phyloP scores from a whole-genome alignment of 2,329 filamentous ascomycete genomes.

The Thermoascus crustaceus region DNA sequence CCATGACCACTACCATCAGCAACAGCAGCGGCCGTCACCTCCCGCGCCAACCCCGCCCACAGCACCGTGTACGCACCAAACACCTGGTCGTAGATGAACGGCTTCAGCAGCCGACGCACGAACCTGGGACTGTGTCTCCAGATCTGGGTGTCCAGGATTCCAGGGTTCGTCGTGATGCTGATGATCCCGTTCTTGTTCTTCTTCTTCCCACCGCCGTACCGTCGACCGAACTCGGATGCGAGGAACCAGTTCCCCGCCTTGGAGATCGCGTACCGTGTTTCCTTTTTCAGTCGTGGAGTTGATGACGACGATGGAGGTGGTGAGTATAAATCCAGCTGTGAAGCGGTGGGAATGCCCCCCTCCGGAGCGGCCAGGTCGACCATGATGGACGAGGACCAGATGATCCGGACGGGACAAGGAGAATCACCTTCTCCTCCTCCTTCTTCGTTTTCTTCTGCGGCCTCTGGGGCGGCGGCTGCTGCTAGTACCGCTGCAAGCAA shows the following conservation, averaged over 20 bases:
- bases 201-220: constrained; percentile 16
- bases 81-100: neutral
- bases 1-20: neutral
- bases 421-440: too few relatives aligned
- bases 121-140: neutral
- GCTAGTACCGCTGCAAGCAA: constrained; percentile 22
- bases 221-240: constrained; percentile 14
- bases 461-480: constrained; percentile 5
- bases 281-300: too few relatives aligned
- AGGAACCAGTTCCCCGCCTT: constrained; percentile 8
- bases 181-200: neutral
- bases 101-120: neutral
- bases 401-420: neutral
- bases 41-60: neutral
- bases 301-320: too few relatives aligned
- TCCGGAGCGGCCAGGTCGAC: neutral
- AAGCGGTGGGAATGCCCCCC: neutral
- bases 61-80: neutral
- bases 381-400: neutral
- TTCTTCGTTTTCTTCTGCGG: too few relatives aligned
- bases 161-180: neutral
- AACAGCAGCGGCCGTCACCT: neutral
- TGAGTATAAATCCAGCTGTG: neutral
- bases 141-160: neutral
- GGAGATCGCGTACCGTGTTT: neutral